Evolutionary conservation across 805 yeast genomes (phyloP).

Genomic region (Diddensiella caesifluorescens): DNA sequence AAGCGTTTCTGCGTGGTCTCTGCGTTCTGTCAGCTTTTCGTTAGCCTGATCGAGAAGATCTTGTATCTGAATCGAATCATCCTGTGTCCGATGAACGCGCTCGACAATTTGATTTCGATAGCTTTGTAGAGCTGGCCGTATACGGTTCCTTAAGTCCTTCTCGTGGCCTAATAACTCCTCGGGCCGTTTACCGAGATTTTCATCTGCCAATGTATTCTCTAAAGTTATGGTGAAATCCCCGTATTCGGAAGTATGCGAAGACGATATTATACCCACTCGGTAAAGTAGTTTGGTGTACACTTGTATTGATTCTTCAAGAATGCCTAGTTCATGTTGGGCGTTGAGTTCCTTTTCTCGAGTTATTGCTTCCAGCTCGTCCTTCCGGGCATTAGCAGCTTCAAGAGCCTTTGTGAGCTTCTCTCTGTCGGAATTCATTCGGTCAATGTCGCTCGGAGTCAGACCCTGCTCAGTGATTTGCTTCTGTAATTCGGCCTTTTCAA

Average conservation of each 20-base stretch:
- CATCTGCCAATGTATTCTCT: constrained; percentile 38
- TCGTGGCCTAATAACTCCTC: constrained; percentile 36
- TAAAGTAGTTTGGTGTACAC: constrained; percentile 53
- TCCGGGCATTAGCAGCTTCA: constrained; percentile 41
- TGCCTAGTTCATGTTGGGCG: constrained; percentile 45
- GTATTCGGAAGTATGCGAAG: constrained; percentile 15
- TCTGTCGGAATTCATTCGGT: constrained; percentile 55
- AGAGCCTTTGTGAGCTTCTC: constrained; percentile 52
- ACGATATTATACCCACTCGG: constrained; percentile 42
- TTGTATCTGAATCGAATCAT: constrained; percentile 52
- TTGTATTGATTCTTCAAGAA: constrained; percentile 47
- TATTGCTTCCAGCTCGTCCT: constrained; percentile 43
- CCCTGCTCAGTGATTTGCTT: constrained; percentile 49
- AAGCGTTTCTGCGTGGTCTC: constrained; percentile 50
- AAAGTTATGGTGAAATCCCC: constrained; percentile 39
- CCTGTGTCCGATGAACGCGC: constrained; percentile 47
- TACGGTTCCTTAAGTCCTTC: constrained; percentile 35
- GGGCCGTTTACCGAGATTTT: constrained; percentile 43
- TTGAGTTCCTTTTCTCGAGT: constrained; percentile 47
- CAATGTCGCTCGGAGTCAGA: constrained; percentile 57
- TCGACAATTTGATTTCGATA: constrained; percentile 44
- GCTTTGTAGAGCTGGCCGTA: constrained; percentile 36
- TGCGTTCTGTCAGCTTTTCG: constrained; percentile 52
- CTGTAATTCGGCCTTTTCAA: constrained; percentile 37
- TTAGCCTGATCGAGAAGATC: constrained; percentile 52